Conservation (phyloP, 225 moss, liverwort and hornwort species). For the Physcomitrium patens region DNA sequence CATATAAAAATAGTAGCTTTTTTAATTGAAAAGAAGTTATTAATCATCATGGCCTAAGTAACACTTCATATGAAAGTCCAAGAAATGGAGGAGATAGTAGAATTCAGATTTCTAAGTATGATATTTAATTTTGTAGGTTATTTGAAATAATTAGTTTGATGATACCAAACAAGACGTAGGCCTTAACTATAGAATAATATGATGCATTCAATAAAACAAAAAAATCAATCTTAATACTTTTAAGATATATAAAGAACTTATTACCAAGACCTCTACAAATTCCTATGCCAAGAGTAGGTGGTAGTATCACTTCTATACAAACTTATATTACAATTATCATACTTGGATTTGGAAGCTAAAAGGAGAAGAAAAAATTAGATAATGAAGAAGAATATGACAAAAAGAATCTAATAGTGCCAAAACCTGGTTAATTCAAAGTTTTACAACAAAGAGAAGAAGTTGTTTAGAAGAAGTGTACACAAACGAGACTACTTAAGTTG, state of each 20-base stretch:
- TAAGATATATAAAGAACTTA: no score
- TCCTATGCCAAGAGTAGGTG: not conserved
- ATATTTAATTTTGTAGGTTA: not conserved
- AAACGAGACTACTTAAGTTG: no score
- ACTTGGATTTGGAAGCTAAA: not conserved
- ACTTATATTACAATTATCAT: not conserved
- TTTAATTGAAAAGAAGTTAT: not conserved
- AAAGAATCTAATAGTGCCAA: no score
- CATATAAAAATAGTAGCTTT: not conserved
- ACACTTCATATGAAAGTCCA: not conserved
- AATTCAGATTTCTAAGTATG: not conserved
- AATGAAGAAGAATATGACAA: no score
- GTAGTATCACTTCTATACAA: not conserved
- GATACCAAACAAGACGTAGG: not conserved
- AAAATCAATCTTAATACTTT: no score
- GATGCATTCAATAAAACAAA: fast-evolving
- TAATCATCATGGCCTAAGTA: not conserved
- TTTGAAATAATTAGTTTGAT: no score
- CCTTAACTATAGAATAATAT: not conserved
- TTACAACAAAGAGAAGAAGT: no score
- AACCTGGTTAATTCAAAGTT: not conserved
- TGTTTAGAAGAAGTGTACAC: not conserved
- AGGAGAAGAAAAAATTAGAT: not conserved
- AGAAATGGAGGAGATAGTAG: no score
- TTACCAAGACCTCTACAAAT: no score